phyloP scores from a whole-genome alignment of 1,139 yeast genomes.

The Pichia sp. region DNA sequence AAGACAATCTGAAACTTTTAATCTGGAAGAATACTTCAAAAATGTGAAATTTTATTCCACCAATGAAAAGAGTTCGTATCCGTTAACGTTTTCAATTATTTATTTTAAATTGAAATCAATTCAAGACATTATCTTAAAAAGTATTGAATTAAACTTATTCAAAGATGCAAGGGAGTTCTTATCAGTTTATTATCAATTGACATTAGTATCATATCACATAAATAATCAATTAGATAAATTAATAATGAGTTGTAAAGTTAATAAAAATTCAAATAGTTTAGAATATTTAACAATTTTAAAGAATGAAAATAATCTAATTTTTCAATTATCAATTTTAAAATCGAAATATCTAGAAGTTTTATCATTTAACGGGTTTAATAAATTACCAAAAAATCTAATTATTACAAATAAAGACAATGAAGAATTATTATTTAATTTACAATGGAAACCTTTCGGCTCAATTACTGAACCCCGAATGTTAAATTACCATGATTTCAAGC shows the following conservation, averaged over 20 bases:
- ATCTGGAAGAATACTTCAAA: slow-evolving; percentile 12
- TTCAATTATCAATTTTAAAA: slow-evolving; percentile 7
- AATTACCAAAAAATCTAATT: slow-evolving; percentile 21
- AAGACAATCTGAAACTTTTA: slow-evolving; percentile 39
- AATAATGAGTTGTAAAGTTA: slow-evolving; percentile 16
- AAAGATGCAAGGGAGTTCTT: slow-evolving; percentile 54
- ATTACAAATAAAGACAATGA: slow-evolving; percentile 25
- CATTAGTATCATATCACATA: slow-evolving; percentile 58
- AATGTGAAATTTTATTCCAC: slow-evolving; percentile 3
- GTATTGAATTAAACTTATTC: slow-evolving; percentile 72
- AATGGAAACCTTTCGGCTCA: slow-evolving; percentile 78
- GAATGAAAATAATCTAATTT: slow-evolving; percentile 6
- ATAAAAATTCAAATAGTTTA: neutral
- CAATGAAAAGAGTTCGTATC: slow-evolving; percentile 5
- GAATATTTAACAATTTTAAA: slow-evolving; percentile 5
- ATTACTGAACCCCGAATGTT: slow-evolving; percentile 76
- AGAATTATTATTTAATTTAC: slow-evolving; percentile 51
- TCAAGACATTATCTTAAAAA: slow-evolving; percentile 66
- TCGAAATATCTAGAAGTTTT: slow-evolving; percentile 8
- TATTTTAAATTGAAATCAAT: slow-evolving; percentile 52
- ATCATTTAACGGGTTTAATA: slow-evolving; percentile 16
- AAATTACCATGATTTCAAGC: slow-evolving; percentile 31
- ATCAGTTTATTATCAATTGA: slow-evolving; percentile 38
- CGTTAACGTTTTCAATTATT: slow-evolving; percentile 10
- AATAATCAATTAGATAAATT: slow-evolving; percentile 39